Evolutionary conservation across 2,329 filamentous ascomycete genomes (phyloP).

Genomic region (Microdochium nivale): DNA sequence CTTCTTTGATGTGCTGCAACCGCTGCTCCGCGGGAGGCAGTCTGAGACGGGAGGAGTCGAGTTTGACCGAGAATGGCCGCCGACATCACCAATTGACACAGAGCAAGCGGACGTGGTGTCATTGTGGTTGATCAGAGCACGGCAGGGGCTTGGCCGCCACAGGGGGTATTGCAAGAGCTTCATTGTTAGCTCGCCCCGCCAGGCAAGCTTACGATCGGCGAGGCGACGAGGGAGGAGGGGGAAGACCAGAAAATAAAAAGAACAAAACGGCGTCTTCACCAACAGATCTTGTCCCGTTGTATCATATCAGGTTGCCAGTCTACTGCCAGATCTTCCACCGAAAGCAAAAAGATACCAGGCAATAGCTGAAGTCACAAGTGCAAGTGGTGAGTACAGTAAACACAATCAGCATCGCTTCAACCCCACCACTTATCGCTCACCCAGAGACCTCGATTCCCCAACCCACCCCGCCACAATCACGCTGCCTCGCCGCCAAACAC

Average conservation of each 20-base stretch:
- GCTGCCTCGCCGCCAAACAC: not conserved
- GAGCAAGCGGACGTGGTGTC: not conserved
- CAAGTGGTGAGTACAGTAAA: too few relatives aligned
- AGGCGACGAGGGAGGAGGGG: not conserved
- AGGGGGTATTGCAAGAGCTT: not conserved
- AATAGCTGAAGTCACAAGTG: too few relatives aligned
- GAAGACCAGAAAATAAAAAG: not conserved
- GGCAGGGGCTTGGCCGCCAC: not conserved
- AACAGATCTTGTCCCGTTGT: too few relatives aligned
- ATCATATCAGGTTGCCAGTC: too few relatives aligned
- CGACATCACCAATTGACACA: slow-evolving; percentile 1
- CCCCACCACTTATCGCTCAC: not conserved
- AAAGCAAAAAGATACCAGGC: too few relatives aligned
- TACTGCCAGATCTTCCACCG: too few relatives aligned
- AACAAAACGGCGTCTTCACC: too few relatives aligned
- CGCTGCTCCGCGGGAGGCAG: too few relatives aligned
- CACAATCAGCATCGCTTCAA: not conserved
- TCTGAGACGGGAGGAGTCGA: too few relatives aligned
- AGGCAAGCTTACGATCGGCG: not conserved
- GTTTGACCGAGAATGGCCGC: not conserved
- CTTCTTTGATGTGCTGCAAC: too few relatives aligned
- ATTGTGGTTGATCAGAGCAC: not conserved
- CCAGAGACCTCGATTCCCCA: not conserved
- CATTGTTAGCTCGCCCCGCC: not conserved
- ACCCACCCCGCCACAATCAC: not conserved